These are phyloP conservation scores for Dioscorea zingiberensis DNA, from an alignment of 106 monocot species.

Conservation along the genomic window DNA sequence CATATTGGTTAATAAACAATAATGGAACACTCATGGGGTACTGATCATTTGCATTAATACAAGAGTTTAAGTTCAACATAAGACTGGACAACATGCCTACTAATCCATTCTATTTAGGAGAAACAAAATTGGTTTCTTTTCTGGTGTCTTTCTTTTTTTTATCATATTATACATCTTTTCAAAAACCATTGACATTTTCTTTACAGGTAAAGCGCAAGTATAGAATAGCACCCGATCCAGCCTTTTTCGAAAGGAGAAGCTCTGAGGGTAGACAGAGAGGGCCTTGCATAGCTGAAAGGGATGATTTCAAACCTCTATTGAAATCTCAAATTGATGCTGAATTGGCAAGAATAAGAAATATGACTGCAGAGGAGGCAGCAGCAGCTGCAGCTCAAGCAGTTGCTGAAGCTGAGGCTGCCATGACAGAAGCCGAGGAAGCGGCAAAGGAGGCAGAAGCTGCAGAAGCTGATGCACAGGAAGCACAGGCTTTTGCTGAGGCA, in stretches of 20 bases:
- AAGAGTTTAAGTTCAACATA: neutral
- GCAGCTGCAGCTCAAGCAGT: conserved; percentile 27
- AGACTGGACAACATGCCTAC: too few species aligned
- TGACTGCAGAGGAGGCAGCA: conserved; percentile 32
- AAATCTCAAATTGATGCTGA: conserved; percentile 33
- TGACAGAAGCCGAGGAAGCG: conserved; percentile 39
- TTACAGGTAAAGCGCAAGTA: conserved; percentile 38
- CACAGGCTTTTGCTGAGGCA: conserved; percentile 35
- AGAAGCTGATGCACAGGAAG: conserved; percentile 37
- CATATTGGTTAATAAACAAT: too few species aligned
- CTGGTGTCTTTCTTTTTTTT: neutral
- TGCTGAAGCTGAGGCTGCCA: conserved; percentile 41
- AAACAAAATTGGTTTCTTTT: too few species aligned
- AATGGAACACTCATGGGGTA: neutral
- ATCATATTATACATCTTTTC: neutral
- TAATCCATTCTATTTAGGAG: neutral
- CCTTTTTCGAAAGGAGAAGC: conserved; percentile 6
- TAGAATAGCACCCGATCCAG: conserved; percentile 20
- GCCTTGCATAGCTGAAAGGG: conserved; percentile 1
- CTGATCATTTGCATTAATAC: neutral
- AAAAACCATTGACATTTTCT: neutral
- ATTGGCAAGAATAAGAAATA: conserved; percentile 20
- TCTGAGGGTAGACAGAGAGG: conserved; percentile 10
- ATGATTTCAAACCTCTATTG: conserved; percentile 7
- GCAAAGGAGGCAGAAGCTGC: conserved; percentile 34